Conservation (phyloP, 139 green algal genomes). For the Limnomonas spitsbergensis region DNA sequence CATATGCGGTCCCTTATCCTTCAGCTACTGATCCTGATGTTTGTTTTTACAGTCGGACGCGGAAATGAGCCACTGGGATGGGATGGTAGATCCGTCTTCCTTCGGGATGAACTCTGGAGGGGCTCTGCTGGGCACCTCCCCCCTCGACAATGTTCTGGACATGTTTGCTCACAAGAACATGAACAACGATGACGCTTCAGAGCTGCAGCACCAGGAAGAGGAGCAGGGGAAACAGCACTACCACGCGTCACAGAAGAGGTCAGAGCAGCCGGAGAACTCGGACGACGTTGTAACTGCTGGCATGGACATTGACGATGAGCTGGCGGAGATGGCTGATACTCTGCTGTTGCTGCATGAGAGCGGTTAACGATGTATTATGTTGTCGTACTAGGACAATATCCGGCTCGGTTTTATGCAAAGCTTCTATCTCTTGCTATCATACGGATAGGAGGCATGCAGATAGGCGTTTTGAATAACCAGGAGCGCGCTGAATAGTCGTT, state of each 20-base stretch:
- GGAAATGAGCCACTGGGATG: conserved; percentile 19
- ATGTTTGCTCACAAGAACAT: background rate
- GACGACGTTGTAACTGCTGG: background rate
- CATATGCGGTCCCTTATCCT: too few species aligned
- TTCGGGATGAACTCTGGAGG: background rate
- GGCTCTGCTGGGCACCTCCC: background rate
- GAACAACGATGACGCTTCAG: background rate
- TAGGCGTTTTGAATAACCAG: too few species aligned
- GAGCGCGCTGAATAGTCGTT: too few species aligned
- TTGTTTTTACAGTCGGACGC: conserved; percentile 7
- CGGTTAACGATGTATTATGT: conserved; percentile 18
- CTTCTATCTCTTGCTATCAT: too few species aligned
- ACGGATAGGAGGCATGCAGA: too few species aligned
- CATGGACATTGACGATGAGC: conserved; percentile 57
- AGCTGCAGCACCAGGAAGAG: background rate
- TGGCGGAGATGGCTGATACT: conserved; percentile 59
- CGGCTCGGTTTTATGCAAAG: too few species aligned
- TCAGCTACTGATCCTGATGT: too few species aligned
- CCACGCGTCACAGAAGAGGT: background rate
- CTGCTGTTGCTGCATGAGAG: conserved; percentile 63
- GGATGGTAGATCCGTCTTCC: background rate
- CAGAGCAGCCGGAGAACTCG: background rate
- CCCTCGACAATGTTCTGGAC: background rate
- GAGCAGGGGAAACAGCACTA: background rate
- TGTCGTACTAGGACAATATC: too few species aligned